A percentile compares a stretch with the other conserved stretches of the same genome.
These are phyloP conservation scores for Lizonia empirigonia DNA, from an alignment of 2,329 filamentous ascomycete species.

Conservation along the genomic window DNA sequence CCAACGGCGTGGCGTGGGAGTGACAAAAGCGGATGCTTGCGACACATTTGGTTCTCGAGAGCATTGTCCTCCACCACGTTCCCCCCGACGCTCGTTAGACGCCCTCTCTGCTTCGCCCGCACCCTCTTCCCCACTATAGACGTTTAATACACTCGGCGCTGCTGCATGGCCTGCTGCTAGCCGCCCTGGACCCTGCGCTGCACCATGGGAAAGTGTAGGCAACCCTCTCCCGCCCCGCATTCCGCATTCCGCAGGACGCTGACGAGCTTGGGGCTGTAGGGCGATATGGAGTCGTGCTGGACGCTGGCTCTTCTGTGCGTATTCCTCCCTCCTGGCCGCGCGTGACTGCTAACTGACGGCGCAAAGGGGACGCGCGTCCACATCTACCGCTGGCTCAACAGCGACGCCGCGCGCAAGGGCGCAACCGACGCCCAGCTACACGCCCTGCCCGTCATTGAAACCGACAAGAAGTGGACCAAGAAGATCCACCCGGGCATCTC, in stretches of 20 bases:
- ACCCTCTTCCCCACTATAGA: neutral
- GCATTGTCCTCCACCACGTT: neutral
- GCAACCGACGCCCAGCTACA: slow-evolving; percentile 65
- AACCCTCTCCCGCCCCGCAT: slow-evolving; percentile 19
- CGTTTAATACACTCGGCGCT: slow-evolving; percentile 12
- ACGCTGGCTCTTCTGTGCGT: slow-evolving; percentile 87
- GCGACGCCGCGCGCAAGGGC: slow-evolving; percentile 67
- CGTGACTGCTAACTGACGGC: slow-evolving; percentile 25
- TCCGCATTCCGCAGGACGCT: slow-evolving; percentile 27
- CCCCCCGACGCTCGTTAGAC: slow-evolving; percentile 12
- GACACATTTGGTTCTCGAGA: neutral
- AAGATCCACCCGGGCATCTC: slow-evolving; percentile 92
- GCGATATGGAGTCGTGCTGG: slow-evolving; percentile 90
- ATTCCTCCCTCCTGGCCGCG: neutral
- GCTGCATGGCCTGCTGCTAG: slow-evolving; percentile 35
- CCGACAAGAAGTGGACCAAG: slow-evolving; percentile 85
- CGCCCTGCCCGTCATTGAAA: slow-evolving; percentile 77
- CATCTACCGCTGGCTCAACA: slow-evolving; percentile 91
- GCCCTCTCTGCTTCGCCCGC: neutral
- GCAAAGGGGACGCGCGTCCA: slow-evolving; percentile 82
- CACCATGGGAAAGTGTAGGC: slow-evolving; percentile 52
- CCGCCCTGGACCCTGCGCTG: slow-evolving; percentile 28
- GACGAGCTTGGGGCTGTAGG: slow-evolving; percentile 48
- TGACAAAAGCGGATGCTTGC: slow-evolving; percentile 5
- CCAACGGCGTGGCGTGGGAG: slow-evolving; percentile 10